Percentiles rank a stretch among this genome's conserved stretches.
Conservation (phyloP, 768 basidiomycete species). For the Tephrocybe sp. region DNA sequence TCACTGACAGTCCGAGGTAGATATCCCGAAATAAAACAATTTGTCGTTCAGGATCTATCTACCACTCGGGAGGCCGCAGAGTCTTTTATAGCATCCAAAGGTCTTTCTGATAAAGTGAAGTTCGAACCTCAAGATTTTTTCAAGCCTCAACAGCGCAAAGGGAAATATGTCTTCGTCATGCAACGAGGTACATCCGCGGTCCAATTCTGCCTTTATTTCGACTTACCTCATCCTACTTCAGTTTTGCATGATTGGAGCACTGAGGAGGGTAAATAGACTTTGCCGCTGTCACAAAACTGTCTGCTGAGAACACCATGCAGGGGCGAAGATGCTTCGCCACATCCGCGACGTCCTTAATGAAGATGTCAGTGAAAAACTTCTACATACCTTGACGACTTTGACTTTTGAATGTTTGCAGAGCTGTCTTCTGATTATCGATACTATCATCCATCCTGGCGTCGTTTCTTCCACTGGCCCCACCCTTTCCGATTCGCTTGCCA, state of each 20-base stretch:
- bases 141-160: conserved; percentile 38
- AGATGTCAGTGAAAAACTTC: conserved; percentile 21
- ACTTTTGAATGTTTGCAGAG: conserved; percentile 22
- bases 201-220: not conserved
- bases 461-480: conserved; percentile 28
- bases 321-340: conserved; percentile 35
- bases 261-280: conserved; percentile 23
- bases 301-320: conserved; percentile 8
- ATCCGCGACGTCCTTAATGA: conserved; percentile 34
- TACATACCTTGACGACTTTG: not conserved
- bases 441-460: conserved; percentile 33
- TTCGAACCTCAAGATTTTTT: conserved; percentile 41
- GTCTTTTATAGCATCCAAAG: conserved; percentile 32
- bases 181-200: conserved; percentile 36
- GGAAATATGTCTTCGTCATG: conserved; percentile 38
- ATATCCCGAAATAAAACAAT: conserved; percentile 36
- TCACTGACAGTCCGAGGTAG: conserved; percentile 18
- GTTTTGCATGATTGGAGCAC: conserved; percentile 41
- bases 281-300: not conserved
- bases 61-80: conserved; percentile 34
- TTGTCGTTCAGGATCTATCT: conserved; percentile 38
- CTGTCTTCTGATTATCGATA: conserved; percentile 35
- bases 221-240: conserved; percentile 4
- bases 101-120: conserved; percentile 29
- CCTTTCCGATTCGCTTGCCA: conserved; percentile 27